Evolutionary conservation across 257 asterid species (phyloP).

Genomic region (Capsicum chinense): DNA sequence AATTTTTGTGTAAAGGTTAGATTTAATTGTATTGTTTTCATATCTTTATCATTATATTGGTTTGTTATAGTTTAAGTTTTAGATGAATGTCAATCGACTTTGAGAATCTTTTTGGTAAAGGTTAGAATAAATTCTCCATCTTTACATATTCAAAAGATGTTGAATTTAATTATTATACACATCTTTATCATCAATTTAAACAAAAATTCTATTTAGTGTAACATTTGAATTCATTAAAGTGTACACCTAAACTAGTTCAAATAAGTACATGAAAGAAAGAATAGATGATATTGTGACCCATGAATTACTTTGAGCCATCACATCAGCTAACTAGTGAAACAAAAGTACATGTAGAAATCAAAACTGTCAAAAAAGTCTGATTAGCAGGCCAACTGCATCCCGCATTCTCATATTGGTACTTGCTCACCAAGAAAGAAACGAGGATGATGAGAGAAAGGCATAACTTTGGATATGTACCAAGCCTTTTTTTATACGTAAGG

Average conservation of each 20-base stretch:
- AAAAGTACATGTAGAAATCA: conserved; percentile 24
- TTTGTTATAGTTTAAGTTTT: too few species aligned
- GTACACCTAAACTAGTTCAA: not conserved
- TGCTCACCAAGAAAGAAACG: conserved; percentile 18
- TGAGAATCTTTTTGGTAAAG: too few species aligned
- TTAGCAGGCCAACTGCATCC: not conserved
- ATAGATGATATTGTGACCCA: not conserved
- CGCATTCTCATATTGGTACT: not conserved
- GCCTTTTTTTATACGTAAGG: not conserved
- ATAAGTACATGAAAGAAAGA: conserved; percentile 8
- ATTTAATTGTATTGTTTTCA: too few species aligned
- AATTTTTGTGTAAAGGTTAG: too few species aligned
- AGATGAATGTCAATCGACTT: too few species aligned
- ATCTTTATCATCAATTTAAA: too few species aligned
- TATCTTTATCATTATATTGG: too few species aligned
- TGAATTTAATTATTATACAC: too few species aligned
- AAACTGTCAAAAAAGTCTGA: not conserved
- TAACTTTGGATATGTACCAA: not conserved
- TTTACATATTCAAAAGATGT: too few species aligned
- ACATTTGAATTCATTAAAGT: too few species aligned
- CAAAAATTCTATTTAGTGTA: too few species aligned
- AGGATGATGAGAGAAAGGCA: conserved; percentile 9
- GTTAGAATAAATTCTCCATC: too few species aligned
- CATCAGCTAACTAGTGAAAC: not conserved
- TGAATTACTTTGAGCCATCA: conserved; percentile 17